Conservation (phyloP, 1,139 yeast genomes). For the Pichia sp. region DNA sequence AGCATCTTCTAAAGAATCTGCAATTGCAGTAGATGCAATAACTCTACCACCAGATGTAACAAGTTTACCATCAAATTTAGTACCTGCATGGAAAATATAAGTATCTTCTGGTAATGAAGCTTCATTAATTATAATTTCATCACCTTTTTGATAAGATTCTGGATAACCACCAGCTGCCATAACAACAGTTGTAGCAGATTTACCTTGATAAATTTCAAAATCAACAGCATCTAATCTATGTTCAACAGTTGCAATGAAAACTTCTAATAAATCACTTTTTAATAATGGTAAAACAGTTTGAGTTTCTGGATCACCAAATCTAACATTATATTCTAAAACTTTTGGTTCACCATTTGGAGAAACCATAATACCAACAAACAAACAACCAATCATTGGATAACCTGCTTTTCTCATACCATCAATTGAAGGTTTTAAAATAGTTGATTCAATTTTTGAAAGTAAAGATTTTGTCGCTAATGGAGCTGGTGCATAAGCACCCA, state of each 20-base stretch:
- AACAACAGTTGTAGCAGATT: conserved; percentile 85
- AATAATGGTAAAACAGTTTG: conserved; percentile 91
- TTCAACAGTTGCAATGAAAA: conserved; percentile 90
- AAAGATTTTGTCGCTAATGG: conserved; percentile 78
- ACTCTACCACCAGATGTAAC: conserved; percentile 96
- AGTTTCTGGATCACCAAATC: conserved; percentile 99
- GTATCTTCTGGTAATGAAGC: conserved; percentile 46
- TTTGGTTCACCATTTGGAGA: conserved; percentile 76
- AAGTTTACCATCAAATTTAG: conserved; percentile 48
- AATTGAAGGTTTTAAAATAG: conserved; percentile 82
- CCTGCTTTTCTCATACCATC: conserved; percentile 97
- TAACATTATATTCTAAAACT: conserved; percentile 92
- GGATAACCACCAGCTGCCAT: conserved; percentile 98
- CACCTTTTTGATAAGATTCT: conserved; percentile 78
- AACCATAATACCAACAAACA: conserved; percentile 95
- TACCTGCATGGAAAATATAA: conserved; percentile 93
- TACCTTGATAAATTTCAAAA: conserved; percentile 53
- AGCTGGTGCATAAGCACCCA: conserved; percentile 99
- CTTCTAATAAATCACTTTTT: conserved; percentile 87
- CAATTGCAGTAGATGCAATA: conserved; percentile 87
- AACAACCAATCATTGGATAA: conserved; percentile 89
- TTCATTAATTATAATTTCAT: conserved; percentile 57
- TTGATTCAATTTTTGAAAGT: conserved; percentile 60
- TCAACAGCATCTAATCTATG: conserved; percentile 85
- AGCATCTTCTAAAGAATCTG: conserved; percentile 67